Evolutionary conservation across 2,329 filamentous ascomycete species (phyloP).

Genomic region (Tothia fuscella): DNA sequence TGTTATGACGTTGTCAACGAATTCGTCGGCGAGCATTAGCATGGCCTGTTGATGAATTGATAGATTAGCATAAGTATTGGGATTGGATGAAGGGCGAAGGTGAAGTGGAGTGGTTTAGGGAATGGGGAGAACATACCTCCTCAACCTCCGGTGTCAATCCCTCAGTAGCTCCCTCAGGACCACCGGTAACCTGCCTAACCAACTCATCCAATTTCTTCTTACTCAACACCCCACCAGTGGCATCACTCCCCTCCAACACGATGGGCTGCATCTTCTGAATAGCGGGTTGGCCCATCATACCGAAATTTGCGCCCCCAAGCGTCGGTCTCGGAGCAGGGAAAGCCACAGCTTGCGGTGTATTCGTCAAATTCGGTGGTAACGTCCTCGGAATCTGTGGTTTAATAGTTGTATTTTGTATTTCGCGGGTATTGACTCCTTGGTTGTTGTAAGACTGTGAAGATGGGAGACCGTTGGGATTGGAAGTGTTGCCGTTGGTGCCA

Average conservation of each 20-base stretch:
- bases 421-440: conserved; percentile 19
- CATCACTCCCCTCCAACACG: conserved; percentile 81
- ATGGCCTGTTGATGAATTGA: conserved; percentile 50
- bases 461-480: conserved; percentile 4
- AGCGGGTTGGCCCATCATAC: conserved; percentile 76
- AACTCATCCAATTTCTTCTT: conserved; percentile 97
- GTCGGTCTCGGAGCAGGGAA: conserved; percentile 67
- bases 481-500: conserved; percentile 14
- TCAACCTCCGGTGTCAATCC: conserved; percentile 84
- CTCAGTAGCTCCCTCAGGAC: conserved; percentile 62
- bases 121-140: conserved; percentile 61
- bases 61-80: conserved; percentile 11
- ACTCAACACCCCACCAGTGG: conserved; percentile 64
- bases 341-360: conserved; percentile 58
- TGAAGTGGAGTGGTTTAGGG: no score
- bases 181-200: conserved; percentile 84
- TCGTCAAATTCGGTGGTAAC: conserved; percentile 45
- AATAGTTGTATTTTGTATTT: conserved; percentile 8
- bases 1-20: conserved; percentile 83
- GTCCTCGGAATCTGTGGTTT: conserved; percentile 56
- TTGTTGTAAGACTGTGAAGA: conserved; percentile 15
- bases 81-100: conserved; percentile 7
- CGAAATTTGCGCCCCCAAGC: conserved; percentile 62
- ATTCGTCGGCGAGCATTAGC: conserved; percentile 81
- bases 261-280: conserved; percentile 71